Evolutionary conservation across 169 alveolate genomes (phyloP), one percentile per base, ranked within the genome.

Genomic region (Eimeria maxima): DNA sequence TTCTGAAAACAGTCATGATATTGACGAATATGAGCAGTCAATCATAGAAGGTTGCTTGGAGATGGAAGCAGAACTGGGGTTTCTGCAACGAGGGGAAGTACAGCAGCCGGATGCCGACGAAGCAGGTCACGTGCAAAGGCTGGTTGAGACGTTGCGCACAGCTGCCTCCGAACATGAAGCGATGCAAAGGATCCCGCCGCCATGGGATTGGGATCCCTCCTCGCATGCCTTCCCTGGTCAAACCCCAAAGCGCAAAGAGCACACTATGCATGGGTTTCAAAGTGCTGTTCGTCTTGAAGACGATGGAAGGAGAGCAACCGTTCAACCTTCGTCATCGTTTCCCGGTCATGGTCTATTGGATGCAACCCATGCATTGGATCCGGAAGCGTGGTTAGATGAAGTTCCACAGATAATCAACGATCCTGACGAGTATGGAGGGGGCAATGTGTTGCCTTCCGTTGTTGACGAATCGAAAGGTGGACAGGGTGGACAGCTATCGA

Each of bases 21-120:
- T 33, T 33, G 65, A 38, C 44, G 65, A 44, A 18, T 11, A 8
- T 44, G 88, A 18, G 53, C 55, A 16, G 29, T 10, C 83, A 8
- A n/a, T 78, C 88, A 8, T 78, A 10, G 88, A 78, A 50, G 45
- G n/a, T 2, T 78, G 88, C 67, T 16, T 78, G 88, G 47, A 18
- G n/a, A 2, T 78, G 88, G 88, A 78, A n/a, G 45, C 8, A 44
- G 88, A 78, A 10, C 42, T 45, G 63, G 88, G 88, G 13, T 3
- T 78, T 78, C 0, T 45, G 45, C 16, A 6, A 2, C 45, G 2
- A 47, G 24, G 88, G 44, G 67, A 42, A 8, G 10, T 10, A 4
- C n/a, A 63, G 47, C 44, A 8, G 7, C 2, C 44, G 44, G 27
- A 5, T 3, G 13, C n/a, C 18, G 88, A 47, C 45, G 27, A 33